A percentile compares a stretch with the other conserved stretches of the same genome.
These are phyloP conservation scores for Botrytis pseudocinerea DNA, from an alignment of 2,329 filamentous ascomycete species.

Conservation along the genomic window DNA sequence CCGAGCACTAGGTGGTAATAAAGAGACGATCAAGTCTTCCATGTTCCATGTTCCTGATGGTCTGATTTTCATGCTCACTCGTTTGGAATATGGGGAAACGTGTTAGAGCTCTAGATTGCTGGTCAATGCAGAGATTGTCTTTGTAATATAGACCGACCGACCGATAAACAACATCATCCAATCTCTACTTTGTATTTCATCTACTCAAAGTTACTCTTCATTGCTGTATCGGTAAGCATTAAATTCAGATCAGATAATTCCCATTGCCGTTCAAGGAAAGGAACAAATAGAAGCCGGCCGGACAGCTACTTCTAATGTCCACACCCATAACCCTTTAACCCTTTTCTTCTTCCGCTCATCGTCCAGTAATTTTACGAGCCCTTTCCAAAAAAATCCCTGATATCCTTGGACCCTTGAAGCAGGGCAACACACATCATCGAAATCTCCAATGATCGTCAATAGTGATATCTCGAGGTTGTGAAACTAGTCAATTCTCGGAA, in stretches of 20 bases:
- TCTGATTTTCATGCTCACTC: not conserved
- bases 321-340: not conserved
- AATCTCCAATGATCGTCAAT: slow-evolving; percentile 22
- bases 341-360: not conserved
- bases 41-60: not conserved
- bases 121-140: slow-evolving; percentile 1
- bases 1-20: not conserved
- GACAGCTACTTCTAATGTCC: not conserved
- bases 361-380: slow-evolving; percentile 9
- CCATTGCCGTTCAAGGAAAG: not conserved
- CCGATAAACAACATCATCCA: not conserved
- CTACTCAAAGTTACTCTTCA: not conserved
- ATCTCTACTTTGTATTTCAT: not conserved
- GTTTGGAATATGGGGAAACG: slow-evolving; percentile 7
- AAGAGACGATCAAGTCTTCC: not conserved
- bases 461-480: slow-evolving; percentile 23
- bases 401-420: slow-evolving; percentile 22
- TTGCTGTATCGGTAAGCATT: not conserved
- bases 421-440: slow-evolving; percentile 4
- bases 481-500: slow-evolving; percentile 8
- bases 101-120: slow-evolving; percentile 1
- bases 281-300: not conserved
- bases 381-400: not conserved
- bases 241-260: not conserved
- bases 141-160: not conserved